Evolutionary conservation across 2,329 filamentous ascomycete genomes (phyloP).

Genomic region (Paecilomyces dactylethromorphus): DNA sequence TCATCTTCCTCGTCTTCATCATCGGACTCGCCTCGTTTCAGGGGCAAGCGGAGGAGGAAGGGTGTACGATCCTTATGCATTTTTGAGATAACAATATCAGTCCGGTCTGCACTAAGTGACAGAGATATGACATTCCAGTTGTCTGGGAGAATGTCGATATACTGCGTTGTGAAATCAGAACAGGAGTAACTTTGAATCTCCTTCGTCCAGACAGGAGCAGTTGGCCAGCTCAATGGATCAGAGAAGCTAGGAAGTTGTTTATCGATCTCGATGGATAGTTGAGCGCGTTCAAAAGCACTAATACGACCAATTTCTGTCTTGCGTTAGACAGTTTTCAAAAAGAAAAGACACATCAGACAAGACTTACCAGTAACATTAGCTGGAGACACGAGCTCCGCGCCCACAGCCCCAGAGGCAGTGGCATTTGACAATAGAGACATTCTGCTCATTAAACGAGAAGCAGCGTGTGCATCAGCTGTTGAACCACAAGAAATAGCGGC

Average conservation of each 20-base stretch:
- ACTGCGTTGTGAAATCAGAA: slow-evolving; percentile 66
- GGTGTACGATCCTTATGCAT: slow-evolving; percentile 69
- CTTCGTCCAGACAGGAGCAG: slow-evolving; percentile 12
- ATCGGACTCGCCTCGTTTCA: slow-evolving; percentile 73
- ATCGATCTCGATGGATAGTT: slow-evolving; percentile 36
- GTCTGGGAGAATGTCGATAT: slow-evolving; percentile 75
- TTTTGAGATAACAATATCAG: slow-evolving; percentile 85
- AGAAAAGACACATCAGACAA: neutral
- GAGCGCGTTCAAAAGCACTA: slow-evolving; percentile 34
- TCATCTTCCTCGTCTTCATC: slow-evolving; percentile 68
- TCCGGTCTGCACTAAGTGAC: slow-evolving; percentile 70
- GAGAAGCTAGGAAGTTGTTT: slow-evolving; percentile 37
- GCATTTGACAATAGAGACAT: slow-evolving; percentile 37
- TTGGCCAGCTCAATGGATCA: slow-evolving; percentile 47
- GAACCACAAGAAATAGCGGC: slow-evolving; percentile 29
- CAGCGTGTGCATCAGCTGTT: slow-evolving; percentile 32
- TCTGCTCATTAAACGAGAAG: slow-evolving; percentile 32
- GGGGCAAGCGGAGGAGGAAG: slow-evolving; percentile 78
- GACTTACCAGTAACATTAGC: slow-evolving; percentile 33
- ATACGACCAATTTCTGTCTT: slow-evolving; percentile 33
- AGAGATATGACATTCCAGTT: slow-evolving; percentile 83
- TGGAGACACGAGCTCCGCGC: slow-evolving; percentile 22
- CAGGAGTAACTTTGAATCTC: slow-evolving; percentile 38
- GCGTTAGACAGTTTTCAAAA: slow-evolving; percentile 8
- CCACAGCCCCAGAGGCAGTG: slow-evolving; percentile 24